Evolutionary conservation across 345 rosid species (phyloP).

Genomic region (Hevea brasiliensis): DNA sequence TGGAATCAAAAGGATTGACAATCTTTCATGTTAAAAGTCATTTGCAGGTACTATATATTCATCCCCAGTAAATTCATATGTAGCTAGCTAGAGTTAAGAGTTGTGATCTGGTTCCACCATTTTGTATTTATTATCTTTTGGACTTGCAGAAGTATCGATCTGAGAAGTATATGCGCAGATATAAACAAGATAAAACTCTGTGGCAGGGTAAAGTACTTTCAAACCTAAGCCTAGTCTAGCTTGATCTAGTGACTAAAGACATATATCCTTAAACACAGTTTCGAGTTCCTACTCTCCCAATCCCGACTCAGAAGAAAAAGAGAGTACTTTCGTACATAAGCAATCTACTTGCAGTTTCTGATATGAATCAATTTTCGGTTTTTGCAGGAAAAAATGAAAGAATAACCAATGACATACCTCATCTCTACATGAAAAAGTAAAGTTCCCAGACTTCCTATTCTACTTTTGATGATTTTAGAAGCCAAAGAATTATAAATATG

Average conservation of each 20-base stretch:
- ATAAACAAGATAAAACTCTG: constrained; percentile 1
- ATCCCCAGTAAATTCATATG: not conserved
- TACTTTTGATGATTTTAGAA: too few species aligned
- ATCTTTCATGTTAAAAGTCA: constrained; percentile 26
- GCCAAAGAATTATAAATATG: too few species aligned
- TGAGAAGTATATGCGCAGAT: constrained; percentile 2
- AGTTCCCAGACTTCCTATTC: too few species aligned
- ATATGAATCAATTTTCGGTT: constrained; percentile 4
- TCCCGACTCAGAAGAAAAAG: too few species aligned
- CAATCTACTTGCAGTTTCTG: not conserved
- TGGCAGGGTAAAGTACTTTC: not conserved
- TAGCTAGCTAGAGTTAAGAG: not conserved
- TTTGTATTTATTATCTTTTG: not conserved
- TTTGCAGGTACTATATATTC: constrained; percentile 15
- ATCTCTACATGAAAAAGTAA: constrained; percentile 55
- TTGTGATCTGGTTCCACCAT: not conserved
- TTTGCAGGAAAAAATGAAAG: constrained; percentile 53
- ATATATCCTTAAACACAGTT: too few species aligned
- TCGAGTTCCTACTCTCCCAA: too few species aligned
- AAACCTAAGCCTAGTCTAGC: too few species aligned
- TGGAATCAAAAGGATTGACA: constrained; percentile 19
- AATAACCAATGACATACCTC: constrained; percentile 40
- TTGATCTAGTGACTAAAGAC: too few species aligned
- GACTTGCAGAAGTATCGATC: constrained; percentile 17
- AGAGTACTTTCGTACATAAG: too few species aligned